Conservation (phyloP, 179 eudicot species). For the Vitellaria paradoxa region DNA sequence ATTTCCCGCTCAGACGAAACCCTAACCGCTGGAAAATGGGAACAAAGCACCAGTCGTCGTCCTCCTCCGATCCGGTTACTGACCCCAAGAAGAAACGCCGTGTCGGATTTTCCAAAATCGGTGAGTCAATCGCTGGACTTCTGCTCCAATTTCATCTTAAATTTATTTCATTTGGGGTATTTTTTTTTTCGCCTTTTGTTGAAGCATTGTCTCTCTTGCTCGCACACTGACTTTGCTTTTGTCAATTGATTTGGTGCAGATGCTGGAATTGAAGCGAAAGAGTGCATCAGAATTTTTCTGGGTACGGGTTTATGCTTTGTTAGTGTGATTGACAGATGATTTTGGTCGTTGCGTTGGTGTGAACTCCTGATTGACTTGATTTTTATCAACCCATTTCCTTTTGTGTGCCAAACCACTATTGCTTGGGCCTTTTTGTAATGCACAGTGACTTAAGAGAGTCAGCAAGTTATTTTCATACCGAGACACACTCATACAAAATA, state of each 20-base stretch:
- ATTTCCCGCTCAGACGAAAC: constrained; percentile 66
- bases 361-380: not conserved
- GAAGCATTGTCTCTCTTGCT: not conserved
- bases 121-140: constrained; percentile 27
- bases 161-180: not conserved
- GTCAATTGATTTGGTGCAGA: constrained; percentile 36
- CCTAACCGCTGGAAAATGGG: constrained; percentile 65
- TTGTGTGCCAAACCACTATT: not conserved
- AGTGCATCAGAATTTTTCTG: constrained; percentile 74
- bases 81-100: constrained; percentile 83
- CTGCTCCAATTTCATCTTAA: constrained; percentile 1
- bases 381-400: not conserved
- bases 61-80: constrained; percentile 40
- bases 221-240: not conserved
- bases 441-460: not conserved
- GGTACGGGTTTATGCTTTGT: constrained; percentile 34
- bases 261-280: constrained; percentile 68
- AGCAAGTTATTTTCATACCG: not conserved
- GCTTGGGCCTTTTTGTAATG: not conserved
- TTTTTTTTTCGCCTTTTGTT: not conserved
- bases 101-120: constrained; percentile 49
- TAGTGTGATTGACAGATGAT: not conserved
- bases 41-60: constrained; percentile 50
- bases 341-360: not conserved
- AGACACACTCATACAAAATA: too few species aligned